Percentiles rank a stretch among this genome's conserved stretches.
phyloP scores from a whole-genome alignment of 2,329 filamentous ascomycete genomes.

The Metarhizium sp. region DNA sequence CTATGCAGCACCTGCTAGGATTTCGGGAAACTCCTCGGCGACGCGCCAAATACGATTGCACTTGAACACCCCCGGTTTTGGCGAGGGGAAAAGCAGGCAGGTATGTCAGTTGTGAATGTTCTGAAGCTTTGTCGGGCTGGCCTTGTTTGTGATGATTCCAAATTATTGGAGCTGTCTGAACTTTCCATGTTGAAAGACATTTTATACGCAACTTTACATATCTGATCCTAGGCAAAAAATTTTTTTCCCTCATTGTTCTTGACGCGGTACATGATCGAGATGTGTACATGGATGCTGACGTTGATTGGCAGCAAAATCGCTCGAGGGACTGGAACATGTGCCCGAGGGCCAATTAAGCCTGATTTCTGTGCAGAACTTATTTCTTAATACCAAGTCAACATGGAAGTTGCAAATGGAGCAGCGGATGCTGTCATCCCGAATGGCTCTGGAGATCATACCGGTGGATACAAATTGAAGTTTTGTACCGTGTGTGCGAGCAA shows the following conservation, averaged over 20 bases:
- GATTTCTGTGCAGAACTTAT: background rate
- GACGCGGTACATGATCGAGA: background rate
- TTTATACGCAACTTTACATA: constrained; percentile 45
- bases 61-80: background rate
- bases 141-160: constrained; percentile 31
- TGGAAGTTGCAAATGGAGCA: constrained; percentile 35
- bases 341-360: background rate
- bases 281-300: background rate
- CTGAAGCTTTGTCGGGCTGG: background rate
- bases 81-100: background rate
- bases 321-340: background rate
- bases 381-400: constrained; percentile 8
- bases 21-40: constrained; percentile 5
- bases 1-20: constrained; percentile 3
- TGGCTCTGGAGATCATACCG: constrained; percentile 38
- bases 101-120: background rate
- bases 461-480: constrained; percentile 84
- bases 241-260: no score
- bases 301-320: background rate
- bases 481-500: constrained; percentile 99
- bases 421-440: constrained; percentile 26
- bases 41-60: constrained; percentile 1
- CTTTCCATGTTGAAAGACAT: constrained; percentile 49
- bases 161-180: constrained; percentile 74
- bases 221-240: background rate